Conservation (phyloP, 164 flowering plant genomes). For the Amborella trichopoda region DNA sequence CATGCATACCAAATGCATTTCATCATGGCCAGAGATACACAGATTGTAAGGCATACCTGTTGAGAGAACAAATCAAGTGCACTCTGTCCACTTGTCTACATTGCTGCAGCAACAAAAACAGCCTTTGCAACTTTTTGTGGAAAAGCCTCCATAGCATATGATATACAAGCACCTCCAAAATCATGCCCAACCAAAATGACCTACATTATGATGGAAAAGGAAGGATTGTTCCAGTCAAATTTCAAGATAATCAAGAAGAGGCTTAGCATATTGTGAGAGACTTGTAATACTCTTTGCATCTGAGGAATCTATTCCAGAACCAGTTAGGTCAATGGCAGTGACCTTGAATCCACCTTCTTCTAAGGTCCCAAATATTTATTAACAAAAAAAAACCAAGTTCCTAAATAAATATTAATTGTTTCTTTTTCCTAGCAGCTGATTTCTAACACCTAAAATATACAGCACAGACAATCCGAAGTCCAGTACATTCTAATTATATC, state of each 20-base stretch:
- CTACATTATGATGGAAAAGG: conserved; percentile 45
- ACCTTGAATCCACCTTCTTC: conserved; percentile 80
- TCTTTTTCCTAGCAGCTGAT: too few species aligned
- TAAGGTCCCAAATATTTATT: too few species aligned
- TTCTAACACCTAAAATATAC: too few species aligned
- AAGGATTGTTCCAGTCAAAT: too few species aligned
- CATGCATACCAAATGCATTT: too few species aligned
- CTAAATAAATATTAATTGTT: too few species aligned
- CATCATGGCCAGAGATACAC: too few species aligned
- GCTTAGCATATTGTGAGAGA: conserved; percentile 78
- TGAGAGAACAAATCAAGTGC: conserved; percentile 59
- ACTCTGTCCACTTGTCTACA: conserved; percentile 70
- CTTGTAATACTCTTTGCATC: conserved; percentile 66
- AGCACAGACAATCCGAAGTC: too few species aligned
- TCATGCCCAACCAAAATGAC: conserved; percentile 93
- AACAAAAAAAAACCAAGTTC: too few species aligned
- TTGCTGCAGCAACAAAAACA: conserved; percentile 70
- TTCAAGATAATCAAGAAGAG: conserved; percentile 57
- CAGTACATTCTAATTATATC: too few species aligned
- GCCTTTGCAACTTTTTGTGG: conserved; percentile 68
- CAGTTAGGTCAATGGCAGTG: conserved; percentile 80
- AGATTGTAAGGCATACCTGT: conserved; percentile 33
- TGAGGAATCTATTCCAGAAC: conserved; percentile 75
- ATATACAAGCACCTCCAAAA: conserved; percentile 87
- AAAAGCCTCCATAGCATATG: conserved; percentile 75